Percentiles rank a stretch among this genome's conserved stretches.
These are phyloP conservation scores for Syzygium oleosum DNA, from an alignment of 345 rosid genomes.

Conservation along the genomic window DNA sequence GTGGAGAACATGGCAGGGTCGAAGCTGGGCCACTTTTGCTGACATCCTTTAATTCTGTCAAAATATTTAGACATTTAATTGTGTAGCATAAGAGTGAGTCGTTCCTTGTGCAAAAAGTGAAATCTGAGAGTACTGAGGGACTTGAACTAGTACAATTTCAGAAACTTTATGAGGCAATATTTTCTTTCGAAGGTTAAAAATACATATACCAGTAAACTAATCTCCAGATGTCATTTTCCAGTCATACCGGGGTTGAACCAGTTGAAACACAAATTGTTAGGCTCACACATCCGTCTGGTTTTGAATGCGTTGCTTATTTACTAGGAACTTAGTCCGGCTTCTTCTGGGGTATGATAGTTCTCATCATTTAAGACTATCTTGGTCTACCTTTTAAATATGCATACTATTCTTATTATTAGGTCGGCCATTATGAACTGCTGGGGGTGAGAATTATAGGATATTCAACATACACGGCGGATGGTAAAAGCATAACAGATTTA, in stretches of 20 bases:
- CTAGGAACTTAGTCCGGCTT: neutral
- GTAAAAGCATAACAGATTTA: neutral
- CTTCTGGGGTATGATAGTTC: neutral
- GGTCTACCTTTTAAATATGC: neutral
- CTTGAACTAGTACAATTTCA: neutral
- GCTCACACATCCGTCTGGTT: neutral
- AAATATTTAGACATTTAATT: neutral
- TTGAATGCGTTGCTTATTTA: neutral
- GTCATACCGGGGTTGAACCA: neutral
- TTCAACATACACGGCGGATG: neutral
- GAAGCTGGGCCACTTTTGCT: neutral
- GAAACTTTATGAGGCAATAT: neutral
- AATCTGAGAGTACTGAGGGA: neutral
- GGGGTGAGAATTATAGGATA: neutral
- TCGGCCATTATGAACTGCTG: neutral
- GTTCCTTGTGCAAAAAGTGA: neutral
- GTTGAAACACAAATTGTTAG: neutral
- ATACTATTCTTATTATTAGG: neutral
- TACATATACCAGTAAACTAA: neutral
- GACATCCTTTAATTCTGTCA: neutral
- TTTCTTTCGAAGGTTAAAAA: neutral
- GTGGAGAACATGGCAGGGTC: neutral
- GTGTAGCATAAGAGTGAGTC: neutral
- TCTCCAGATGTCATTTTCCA: neutral
- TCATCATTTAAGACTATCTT: neutral